A percentile compares a stretch with the other conserved stretches of the same genome.
These are phyloP conservation scores for Ogataea methanolica DNA, from an alignment of 805 yeast genomes.

Conservation along the genomic window DNA sequence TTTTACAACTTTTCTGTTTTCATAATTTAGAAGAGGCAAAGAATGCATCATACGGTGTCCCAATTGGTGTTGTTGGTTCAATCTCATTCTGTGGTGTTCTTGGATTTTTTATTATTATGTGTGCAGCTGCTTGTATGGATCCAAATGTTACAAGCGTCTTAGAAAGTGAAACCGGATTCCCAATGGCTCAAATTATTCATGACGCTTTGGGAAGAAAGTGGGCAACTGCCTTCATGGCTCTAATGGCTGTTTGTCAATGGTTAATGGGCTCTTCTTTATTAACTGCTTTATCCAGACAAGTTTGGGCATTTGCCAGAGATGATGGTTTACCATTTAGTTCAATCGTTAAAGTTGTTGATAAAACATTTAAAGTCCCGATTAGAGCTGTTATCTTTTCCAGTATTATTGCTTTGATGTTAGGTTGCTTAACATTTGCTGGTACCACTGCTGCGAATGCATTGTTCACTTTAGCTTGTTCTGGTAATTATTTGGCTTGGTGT, in stretches of 20 bases:
- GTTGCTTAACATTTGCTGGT: conserved; percentile 55
- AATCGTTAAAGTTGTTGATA: conserved; percentile 52
- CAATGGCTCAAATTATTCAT: conserved; percentile 59
- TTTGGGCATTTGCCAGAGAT: conserved; percentile 75
- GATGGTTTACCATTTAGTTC: conserved; percentile 66
- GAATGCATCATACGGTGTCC: conserved; percentile 59
- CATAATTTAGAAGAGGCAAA: conserved; percentile 44
- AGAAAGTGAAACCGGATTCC: conserved; percentile 46
- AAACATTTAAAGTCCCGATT: conserved; percentile 55
- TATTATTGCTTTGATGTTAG: conserved; percentile 42
- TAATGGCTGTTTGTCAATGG: conserved; percentile 57
- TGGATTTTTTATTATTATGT: conserved; percentile 54
- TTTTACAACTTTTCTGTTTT: too few species aligned
- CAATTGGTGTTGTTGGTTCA: conserved; percentile 59
- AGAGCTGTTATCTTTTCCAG: conserved; percentile 58
- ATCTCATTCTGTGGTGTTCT: conserved; percentile 52
- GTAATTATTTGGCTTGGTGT: conserved; percentile 61
- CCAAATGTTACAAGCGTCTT: conserved; percentile 40
- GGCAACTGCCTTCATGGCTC: conserved; percentile 60
- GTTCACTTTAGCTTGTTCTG: conserved; percentile 59
- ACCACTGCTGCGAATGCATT: conserved; percentile 60
- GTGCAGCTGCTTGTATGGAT: conserved; percentile 50
- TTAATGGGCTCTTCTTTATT: conserved; percentile 62
- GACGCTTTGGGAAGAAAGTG: conserved; percentile 60
- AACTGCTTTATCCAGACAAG: conserved; percentile 63